Evolutionary conservation across 129 eudicot species (phyloP).

Genomic region (Chrysanthemum makinoi): DNA sequence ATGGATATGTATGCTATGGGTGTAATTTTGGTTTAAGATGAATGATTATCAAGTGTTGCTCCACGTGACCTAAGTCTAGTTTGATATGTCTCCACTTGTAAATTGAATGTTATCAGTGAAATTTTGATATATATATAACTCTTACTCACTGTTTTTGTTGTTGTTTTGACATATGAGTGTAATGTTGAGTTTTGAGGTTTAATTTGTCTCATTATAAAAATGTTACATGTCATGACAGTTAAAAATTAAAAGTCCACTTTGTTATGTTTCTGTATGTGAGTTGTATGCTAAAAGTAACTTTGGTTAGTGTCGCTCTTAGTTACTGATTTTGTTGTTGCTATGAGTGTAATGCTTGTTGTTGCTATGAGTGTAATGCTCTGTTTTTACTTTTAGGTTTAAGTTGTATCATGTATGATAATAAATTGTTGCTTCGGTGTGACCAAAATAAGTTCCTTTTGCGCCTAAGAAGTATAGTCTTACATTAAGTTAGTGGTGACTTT

Average conservation of each 20-base stretch:
- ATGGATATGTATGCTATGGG: too few relatives aligned
- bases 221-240: too few relatives aligned
- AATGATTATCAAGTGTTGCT: too few relatives aligned
- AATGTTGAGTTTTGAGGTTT: conserved; percentile 26
- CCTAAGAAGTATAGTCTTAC: background rate
- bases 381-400: too few relatives aligned
- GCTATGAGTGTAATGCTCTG: too few relatives aligned
- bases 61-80: too few relatives aligned
- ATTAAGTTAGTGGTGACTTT: background rate
- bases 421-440: background rate
- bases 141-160: conserved; percentile 1
- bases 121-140: background rate
- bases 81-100: background rate
- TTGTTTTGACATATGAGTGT: background rate
- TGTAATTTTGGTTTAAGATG: too few relatives aligned
- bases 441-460: background rate
- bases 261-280: too few relatives aligned
- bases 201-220: background rate
- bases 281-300: too few relatives aligned
- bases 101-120: background rate
- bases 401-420: background rate
- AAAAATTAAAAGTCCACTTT: background rate
- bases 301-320: too few relatives aligned
- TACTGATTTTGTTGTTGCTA: too few relatives aligned
- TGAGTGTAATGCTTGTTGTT: too few relatives aligned